Evolutionary conservation across 352 stramenopile genomes (phyloP), one percentile per base, ranked within the genome.

Genomic region (Pythium pyrilobum): DNA sequence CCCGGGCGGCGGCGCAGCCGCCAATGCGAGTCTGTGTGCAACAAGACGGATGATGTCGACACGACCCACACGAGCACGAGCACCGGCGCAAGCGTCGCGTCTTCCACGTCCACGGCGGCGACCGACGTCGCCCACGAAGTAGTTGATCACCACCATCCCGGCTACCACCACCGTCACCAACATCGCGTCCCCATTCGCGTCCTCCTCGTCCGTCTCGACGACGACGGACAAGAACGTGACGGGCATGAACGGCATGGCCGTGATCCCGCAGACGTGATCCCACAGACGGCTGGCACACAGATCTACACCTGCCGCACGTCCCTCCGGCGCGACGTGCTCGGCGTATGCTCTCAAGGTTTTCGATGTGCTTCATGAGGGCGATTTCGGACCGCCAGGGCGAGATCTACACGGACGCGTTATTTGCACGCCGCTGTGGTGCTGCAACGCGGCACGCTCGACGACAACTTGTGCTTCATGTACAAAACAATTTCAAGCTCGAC

Each of bases 351-450:
- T 95, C 85, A 20, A 93, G 79, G 49, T 93, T 95, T 56, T 81
- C 82, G 9, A 92, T 95, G 79, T 71, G 85, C 2, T 90, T 95
- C 47, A 92, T 93, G 75, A 95, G 93, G 59, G 82, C 81, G 1
- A 73, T 95, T 34, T 90, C 78, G 0, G 85, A 95, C 32, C 84
- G 81, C 8, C 81, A 91, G 61, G 76, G 80, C 18, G 74, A 95
- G 54, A 90, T 95, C 58, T 89, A 89, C 37, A 92, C 93, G 82
- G 85, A 95, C 50, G 85, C 93, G 55, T 93, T 95, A 39, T n/a
- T 42, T 95, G 16, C 82, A 79, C 13, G 77, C 82, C 1, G 71
- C 92, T 15, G 85, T 81, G 9, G 89, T 95, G 43, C 59, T 93
- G 44, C 66, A 73, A n/a, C 82, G 80, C 29, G 85, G 85, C 3